Conservation (phyloP, 768 basidiomycete species). For the Boletus pseudo-olivaceus region DNA sequence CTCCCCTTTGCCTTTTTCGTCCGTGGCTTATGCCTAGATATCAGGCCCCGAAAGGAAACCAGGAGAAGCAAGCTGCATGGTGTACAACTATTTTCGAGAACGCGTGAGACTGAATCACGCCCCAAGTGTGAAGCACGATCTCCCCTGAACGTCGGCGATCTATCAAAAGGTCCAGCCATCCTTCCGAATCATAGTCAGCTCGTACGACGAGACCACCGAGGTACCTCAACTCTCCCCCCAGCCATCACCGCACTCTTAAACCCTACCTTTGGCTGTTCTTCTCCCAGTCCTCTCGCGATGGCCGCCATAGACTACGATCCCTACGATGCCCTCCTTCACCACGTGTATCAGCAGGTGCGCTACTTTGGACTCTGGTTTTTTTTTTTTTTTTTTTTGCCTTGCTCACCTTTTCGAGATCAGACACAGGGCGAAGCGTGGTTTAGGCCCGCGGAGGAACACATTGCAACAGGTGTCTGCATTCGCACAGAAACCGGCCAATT, state of each 20-base stretch:
- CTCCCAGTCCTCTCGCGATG: slow-evolving; percentile 2
- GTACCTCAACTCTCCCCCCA: background rate
- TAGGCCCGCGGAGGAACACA: slow-evolving; percentile 74
- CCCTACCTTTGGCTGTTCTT: background rate
- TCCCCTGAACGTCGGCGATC: background rate
- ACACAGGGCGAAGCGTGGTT: slow-evolving; percentile 84
- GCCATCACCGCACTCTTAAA: slow-evolving; percentile 13
- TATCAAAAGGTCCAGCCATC: background rate
- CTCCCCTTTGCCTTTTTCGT: no score
- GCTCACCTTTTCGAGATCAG: slow-evolving; percentile 36
- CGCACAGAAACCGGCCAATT: slow-evolving; percentile 65
- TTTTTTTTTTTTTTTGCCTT: background rate
- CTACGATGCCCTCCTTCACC: slow-evolving; percentile 76
- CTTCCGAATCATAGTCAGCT: background rate
- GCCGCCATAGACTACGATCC: slow-evolving; percentile 69
- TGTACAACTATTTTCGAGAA: no score
- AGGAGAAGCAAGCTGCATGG: no score
- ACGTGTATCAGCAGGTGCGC: slow-evolving; percentile 72
- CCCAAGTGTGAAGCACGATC: background rate
- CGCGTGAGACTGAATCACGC: no score
- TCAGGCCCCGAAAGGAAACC: no score
- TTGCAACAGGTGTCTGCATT: slow-evolving; percentile 74
- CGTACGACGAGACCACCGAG: background rate
- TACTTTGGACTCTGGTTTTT: background rate
- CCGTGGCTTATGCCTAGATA: no score